phyloP scores from a whole-genome alignment of 495 filamentous ascomycete genomes.

The Lophiostoma macrostomum region DNA sequence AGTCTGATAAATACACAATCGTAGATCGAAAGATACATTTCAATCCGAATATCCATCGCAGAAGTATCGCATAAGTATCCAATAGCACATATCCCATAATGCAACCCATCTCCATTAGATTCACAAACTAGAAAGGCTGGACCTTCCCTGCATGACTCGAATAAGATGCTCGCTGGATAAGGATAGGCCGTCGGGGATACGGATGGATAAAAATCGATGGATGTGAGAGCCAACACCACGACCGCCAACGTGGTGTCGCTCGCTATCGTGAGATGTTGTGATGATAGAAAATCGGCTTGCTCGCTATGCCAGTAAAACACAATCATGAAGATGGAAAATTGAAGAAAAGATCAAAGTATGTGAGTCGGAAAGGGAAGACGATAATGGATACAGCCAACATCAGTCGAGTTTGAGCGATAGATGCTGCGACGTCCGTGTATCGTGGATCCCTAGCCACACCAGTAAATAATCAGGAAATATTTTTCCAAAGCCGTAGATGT shows the following conservation, averaged over 20 bases:
- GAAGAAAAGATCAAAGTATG: neutral
- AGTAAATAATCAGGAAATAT: slow-evolving; percentile 1
- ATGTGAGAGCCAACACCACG: too few species aligned
- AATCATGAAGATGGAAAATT: slow-evolving; percentile 20
- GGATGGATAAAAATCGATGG: too few species aligned
- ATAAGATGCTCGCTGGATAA: too few species aligned
- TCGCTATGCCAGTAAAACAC: slow-evolving; percentile 30
- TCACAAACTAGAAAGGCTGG: too few species aligned
- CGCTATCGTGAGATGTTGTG: too few species aligned
- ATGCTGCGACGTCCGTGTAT: neutral
- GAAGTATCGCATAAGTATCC: neutral
- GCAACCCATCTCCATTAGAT: too few species aligned
- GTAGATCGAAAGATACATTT: neutral
- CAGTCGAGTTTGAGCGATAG: neutral
- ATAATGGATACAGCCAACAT: slow-evolving; percentile 3
- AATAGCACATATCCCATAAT: too few species aligned
- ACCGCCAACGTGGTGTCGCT: slow-evolving; percentile 5
- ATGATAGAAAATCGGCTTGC: neutral
- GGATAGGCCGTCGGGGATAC: too few species aligned
- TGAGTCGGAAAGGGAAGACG: slow-evolving; percentile 2
- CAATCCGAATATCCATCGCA: neutral
- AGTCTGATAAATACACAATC: slow-evolving; percentile 23
- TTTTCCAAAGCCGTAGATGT: too few species aligned
- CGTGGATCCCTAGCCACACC: neutral
- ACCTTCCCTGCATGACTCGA: too few species aligned